phyloP scores from a whole-genome alignment of 805 yeast genomes.

The Kuraishia capsulata region DNA sequence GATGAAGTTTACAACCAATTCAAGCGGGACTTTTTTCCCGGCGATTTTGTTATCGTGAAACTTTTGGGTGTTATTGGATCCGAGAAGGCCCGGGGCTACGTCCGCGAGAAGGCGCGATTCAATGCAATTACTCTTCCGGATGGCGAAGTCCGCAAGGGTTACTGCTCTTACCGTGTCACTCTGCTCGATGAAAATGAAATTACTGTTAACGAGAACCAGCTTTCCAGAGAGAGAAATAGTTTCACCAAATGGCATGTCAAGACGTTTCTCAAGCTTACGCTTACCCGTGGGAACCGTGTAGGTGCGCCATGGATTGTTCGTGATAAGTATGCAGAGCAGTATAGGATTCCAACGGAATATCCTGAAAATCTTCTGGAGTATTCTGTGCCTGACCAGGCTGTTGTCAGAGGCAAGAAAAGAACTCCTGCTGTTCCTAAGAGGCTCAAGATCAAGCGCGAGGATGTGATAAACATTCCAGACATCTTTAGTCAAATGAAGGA shows the following conservation, averaged over 20 bases:
- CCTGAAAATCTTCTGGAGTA: constrained; percentile 43
- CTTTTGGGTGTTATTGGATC: constrained; percentile 21
- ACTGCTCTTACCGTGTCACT: constrained; percentile 63
- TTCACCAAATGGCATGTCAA: constrained; percentile 88
- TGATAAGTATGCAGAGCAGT: constrained; percentile 61
- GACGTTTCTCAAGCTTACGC: constrained; percentile 74
- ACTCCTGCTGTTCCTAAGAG: constrained; percentile 4
- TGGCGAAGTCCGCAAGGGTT: constrained; percentile 29
- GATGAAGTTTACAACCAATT: constrained; percentile 77
- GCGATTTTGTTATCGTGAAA: constrained; percentile 68
- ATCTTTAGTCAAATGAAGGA: constrained; percentile 24
- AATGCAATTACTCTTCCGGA: constrained; percentile 32
- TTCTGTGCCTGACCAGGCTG: constrained; percentile 16
- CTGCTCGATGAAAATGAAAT: constrained; percentile 43
- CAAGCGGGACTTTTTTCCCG: constrained; percentile 82
- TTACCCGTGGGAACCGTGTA: constrained; percentile 67
- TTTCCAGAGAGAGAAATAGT: constrained; percentile 73
- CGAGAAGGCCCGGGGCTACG: constrained; percentile 44
- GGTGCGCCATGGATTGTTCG: constrained; percentile 97
- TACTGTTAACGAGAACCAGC: constrained; percentile 63
- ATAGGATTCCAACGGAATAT: constrained; percentile 52
- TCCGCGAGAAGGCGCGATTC: constrained; percentile 81
- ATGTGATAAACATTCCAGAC: constrained; percentile 6
- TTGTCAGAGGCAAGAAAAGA: constrained; percentile 4
- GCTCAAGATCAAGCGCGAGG: neutral